phyloP scores from a whole-genome alignment of 2,329 filamentous ascomycete species.

The Thermoascus crustaceus region DNA sequence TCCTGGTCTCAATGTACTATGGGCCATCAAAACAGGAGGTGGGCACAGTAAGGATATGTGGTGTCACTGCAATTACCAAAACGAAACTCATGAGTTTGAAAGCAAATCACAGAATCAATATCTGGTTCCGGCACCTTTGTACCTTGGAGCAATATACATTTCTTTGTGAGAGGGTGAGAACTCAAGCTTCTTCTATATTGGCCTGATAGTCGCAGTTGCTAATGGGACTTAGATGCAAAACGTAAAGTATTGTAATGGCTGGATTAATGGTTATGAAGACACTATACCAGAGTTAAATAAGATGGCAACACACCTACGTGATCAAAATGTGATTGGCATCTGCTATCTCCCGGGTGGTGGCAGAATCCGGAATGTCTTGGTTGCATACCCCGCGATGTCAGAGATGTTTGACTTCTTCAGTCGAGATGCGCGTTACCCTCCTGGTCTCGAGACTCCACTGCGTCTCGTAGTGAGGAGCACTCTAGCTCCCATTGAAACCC shows the following conservation, averaged over 20 bases:
- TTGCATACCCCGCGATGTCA: slow-evolving; percentile 23
- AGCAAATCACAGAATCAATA: slow-evolving; percentile 9
- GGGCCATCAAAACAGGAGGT: slow-evolving; percentile 20
- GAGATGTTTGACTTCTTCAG: slow-evolving; percentile 20
- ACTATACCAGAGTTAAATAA: slow-evolving; percentile 18
- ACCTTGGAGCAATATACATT: slow-evolving; percentile 18
- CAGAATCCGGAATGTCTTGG: slow-evolving; percentile 11
- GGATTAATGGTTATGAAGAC: slow-evolving; percentile 27
- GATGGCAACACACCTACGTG: slow-evolving; percentile 20
- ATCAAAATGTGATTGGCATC: slow-evolving; percentile 21
- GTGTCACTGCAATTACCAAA: slow-evolving; percentile 10
- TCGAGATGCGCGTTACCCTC: background rate
- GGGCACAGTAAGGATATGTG: slow-evolving; percentile 24
- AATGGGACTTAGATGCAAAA: slow-evolving; percentile 9
- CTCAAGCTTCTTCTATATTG: background rate
- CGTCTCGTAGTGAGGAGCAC: slow-evolving; percentile 13
- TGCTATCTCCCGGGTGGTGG: slow-evolving; percentile 12
- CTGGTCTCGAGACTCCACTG: slow-evolving; percentile 4
- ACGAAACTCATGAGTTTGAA: slow-evolving; percentile 14
- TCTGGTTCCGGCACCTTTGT: slow-evolving; percentile 28
- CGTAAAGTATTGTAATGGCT: slow-evolving; percentile 19
- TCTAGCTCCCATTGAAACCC: slow-evolving; percentile 9
- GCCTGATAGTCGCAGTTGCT: background rate
- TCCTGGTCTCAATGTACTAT: slow-evolving; percentile 17
- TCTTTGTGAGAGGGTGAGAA: slow-evolving; percentile 21